Evolutionary conservation across 495 filamentous ascomycete genomes (phyloP).

Genomic region (Hypoxylon subgilvum): DNA sequence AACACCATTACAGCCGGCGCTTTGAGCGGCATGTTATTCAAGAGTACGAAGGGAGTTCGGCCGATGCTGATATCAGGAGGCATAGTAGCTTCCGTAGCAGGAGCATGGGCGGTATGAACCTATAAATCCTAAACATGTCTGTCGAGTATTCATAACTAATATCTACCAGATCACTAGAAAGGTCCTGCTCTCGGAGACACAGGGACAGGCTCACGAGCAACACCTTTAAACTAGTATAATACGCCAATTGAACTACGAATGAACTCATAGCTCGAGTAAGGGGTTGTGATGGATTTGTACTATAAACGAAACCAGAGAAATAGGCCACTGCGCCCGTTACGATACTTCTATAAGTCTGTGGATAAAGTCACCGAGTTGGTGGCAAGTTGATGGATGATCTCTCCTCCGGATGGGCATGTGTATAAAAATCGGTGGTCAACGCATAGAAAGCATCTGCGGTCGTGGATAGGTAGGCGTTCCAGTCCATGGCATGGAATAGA

Average conservation of each 20-base stretch:
- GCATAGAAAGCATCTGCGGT: conserved; percentile 41
- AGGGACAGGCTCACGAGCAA: conserved; percentile 13
- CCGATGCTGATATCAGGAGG: conserved; percentile 93
- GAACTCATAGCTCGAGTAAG: conserved; percentile 3
- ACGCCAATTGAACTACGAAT: conserved; percentile 6
- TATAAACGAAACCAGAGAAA: conserved; percentile 36
- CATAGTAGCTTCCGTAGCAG: conserved; percentile 83
- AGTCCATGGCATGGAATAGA: conserved; percentile 36
- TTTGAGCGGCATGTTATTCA: conserved; percentile 91
- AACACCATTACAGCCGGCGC: conserved; percentile 86
- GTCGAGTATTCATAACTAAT: conserved; percentile 19
- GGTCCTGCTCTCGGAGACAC: conserved; percentile 55
- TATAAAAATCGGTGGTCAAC: conserved; percentile 42
- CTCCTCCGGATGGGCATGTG: conserved; percentile 41
- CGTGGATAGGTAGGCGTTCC: conserved; percentile 43
- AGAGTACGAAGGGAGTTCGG: conserved; percentile 85
- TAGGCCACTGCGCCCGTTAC: conserved; percentile 22
- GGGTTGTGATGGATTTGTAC: conserved; percentile 28
- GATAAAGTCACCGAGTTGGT: conserved; percentile 20
- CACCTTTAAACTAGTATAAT: conserved; percentile 20
- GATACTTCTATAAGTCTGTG: conserved; percentile 22
- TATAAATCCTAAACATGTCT: conserved; percentile 25
- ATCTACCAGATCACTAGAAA: conserved; percentile 60
- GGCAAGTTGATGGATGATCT: conserved; percentile 40
- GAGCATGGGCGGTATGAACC: conserved; percentile 79